Percentiles rank a stretch among this genome's conserved stretches.
Evolutionary conservation across 2,329 filamentous ascomycete genomes (phyloP).

Genomic region (Sclerotinia nivalis): DNA sequence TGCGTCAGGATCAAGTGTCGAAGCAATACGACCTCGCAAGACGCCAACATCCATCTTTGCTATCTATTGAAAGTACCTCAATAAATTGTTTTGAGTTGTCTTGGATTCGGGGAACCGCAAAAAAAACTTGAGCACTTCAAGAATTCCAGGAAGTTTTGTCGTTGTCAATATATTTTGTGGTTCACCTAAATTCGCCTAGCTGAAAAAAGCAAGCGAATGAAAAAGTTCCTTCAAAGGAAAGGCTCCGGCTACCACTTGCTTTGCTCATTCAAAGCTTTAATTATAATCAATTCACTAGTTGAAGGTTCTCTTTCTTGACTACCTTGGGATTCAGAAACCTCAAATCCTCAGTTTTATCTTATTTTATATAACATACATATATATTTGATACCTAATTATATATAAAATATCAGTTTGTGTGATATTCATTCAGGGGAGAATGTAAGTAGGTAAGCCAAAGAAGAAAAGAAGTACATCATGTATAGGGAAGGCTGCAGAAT

Average conservation of each 20-base stretch:
- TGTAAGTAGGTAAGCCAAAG: neutral
- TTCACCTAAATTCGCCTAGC: slow-evolving; percentile 22
- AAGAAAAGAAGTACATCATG: neutral
- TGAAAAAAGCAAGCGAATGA: slow-evolving; percentile 25
- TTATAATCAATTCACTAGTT: neutral
- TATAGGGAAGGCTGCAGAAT: slow-evolving; percentile 8
- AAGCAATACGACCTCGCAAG: slow-evolving; percentile 74
- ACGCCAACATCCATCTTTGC: slow-evolving; percentile 68
- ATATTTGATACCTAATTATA: neutral
- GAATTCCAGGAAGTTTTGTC: slow-evolving; percentile 23
- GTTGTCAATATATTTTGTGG: slow-evolving; percentile 26
- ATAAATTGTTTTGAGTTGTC: slow-evolving; percentile 17
- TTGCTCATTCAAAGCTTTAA: neutral
- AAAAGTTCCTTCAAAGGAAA: slow-evolving; percentile 9
- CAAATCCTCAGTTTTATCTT: neutral
- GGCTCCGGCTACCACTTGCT: neutral
- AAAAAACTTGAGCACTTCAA: slow-evolving; percentile 22
- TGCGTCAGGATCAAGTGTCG: slow-evolving; percentile 72
- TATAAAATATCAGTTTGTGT: neutral
- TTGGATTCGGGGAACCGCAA: slow-evolving; percentile 13
- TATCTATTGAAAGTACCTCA: slow-evolving; percentile 23
- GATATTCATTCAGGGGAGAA: neutral
- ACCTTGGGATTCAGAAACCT: neutral
- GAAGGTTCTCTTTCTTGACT: neutral
- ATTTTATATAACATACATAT: neutral